phyloP scores from a whole-genome alignment of 352 stramenopile genomes.

The Phytopythium mirpurense region DNA sequence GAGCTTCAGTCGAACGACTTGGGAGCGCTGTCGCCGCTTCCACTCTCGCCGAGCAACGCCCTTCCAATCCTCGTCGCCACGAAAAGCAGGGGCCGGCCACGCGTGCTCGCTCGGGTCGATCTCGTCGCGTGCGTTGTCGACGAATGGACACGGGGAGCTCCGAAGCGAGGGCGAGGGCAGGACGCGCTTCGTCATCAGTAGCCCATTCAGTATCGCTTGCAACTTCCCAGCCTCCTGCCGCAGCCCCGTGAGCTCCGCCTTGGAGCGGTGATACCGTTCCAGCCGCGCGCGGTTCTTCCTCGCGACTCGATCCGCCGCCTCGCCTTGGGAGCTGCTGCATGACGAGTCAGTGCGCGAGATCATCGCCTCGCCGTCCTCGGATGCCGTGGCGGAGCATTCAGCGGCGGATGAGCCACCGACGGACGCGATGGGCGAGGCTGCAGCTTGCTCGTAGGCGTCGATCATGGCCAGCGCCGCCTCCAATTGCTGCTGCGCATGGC shows the following conservation, averaged over 20 bases:
- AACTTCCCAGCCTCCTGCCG: neutral
- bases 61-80: neutral
- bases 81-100: neutral
- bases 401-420: neutral
- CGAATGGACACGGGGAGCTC: neutral
- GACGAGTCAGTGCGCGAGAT: too few relatives aligned
- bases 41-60: neutral
- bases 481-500: neutral
- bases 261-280: conserved; percentile 1
- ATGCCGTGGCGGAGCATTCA: neutral
- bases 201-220: neutral
- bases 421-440: neutral
- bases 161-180: neutral
- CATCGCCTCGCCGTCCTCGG: neutral
- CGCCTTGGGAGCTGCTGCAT: neutral
- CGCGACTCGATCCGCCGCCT: neutral
- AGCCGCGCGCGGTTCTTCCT: conserved; percentile 6
- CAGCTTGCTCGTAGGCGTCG: neutral
- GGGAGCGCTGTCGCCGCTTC: neutral
- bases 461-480: conserved; percentile 3
- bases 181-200: neutral
- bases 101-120: neutral
- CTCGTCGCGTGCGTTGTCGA: neutral
- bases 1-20: neutral
- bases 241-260: neutral